Evolutionary conservation across 2,329 filamentous ascomycete genomes (phyloP).

Genomic region (Hirsutella minnesotensis): DNA sequence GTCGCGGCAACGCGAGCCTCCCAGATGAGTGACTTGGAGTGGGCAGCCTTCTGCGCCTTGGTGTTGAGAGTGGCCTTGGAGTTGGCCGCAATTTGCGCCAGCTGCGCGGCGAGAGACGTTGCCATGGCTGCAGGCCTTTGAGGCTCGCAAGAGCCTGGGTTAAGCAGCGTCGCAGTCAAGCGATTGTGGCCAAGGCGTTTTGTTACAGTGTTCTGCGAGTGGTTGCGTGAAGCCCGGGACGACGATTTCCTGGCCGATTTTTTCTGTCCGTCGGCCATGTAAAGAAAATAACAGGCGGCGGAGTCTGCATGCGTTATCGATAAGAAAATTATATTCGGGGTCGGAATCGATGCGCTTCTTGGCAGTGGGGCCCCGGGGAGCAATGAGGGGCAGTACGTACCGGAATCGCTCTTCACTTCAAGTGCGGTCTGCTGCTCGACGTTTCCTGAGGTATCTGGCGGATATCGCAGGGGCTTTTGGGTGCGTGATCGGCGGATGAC

Average conservation of each 20-base stretch:
- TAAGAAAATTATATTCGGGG: slow-evolving; percentile 9
- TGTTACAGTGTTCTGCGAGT: too few relatives aligned
- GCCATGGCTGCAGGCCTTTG: slow-evolving; percentile 44
- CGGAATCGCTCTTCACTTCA: too few relatives aligned
- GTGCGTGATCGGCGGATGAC: too few relatives aligned
- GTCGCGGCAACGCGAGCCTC: slow-evolving; percentile 72
- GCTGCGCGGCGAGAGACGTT: slow-evolving; percentile 81
- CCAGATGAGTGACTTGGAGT: slow-evolving; percentile 92
- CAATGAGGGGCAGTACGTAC: too few relatives aligned
- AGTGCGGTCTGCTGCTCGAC: too few relatives aligned
- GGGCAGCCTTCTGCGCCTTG: slow-evolving; percentile 82
- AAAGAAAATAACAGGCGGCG: slow-evolving; percentile 7
- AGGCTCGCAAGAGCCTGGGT: background rate
- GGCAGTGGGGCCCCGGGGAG: too few relatives aligned
- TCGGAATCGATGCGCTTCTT: too few relatives aligned
- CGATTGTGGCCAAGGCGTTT: too few relatives aligned
- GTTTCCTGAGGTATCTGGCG: too few relatives aligned
- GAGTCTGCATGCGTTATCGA: slow-evolving; percentile 18
- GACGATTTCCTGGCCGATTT: background rate
- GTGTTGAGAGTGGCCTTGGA: slow-evolving; percentile 86
- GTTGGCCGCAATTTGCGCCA: slow-evolving; percentile 82
- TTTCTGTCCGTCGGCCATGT: too few relatives aligned
- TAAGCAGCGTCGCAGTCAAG: too few relatives aligned
- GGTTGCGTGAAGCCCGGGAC: background rate
- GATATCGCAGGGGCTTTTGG: too few relatives aligned